A percentile compares a stretch with the other conserved stretches of the same genome.
Conservation (phyloP, 768 basidiomycete species). For the Lactifluus hygrophoroides region DNA sequence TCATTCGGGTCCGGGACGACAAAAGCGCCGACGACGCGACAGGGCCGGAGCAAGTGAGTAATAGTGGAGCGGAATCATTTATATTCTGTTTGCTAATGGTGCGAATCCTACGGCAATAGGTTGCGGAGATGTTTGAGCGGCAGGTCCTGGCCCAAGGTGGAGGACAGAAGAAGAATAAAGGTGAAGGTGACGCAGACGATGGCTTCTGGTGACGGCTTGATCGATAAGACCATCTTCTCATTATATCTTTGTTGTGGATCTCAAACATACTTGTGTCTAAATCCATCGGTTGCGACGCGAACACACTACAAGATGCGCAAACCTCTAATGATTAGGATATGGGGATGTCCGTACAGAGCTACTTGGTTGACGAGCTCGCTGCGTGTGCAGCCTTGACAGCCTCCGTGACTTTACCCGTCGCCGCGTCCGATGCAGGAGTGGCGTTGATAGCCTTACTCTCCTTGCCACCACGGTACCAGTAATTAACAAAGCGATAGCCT, state of each 20-base stretch:
- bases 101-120: slow-evolving; percentile 34
- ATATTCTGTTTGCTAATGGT: slow-evolving; percentile 2
- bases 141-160: slow-evolving; percentile 76
- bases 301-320: not conserved
- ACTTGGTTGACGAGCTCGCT: slow-evolving; percentile 9
- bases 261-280: not conserved
- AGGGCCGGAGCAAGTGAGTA: slow-evolving; percentile 75
- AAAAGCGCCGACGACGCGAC: slow-evolving; percentile 91
- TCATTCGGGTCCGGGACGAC: slow-evolving; percentile 87
- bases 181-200: slow-evolving; percentile 58
- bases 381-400: slow-evolving; percentile 38
- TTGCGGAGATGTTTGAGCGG: slow-evolving; percentile 89
- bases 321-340: slow-evolving; percentile 15
- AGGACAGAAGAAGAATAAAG: slow-evolving; percentile 57
- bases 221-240: not conserved
- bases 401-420: slow-evolving; percentile 38
- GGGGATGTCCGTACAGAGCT: slow-evolving; percentile 8
- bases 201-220: slow-evolving; percentile 57
- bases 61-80: not conserved
- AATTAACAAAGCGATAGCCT: slow-evolving; percentile 77
- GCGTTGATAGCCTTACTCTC: slow-evolving; percentile 43
- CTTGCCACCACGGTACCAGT: slow-evolving; percentile 85
- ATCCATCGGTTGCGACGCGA: not conserved
- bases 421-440: slow-evolving; percentile 16
- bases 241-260: not conserved